Base-by-base conservation (phyloP, 1,284 basidiomycete genomes). In the Austropuccinia psidii region DNA sequence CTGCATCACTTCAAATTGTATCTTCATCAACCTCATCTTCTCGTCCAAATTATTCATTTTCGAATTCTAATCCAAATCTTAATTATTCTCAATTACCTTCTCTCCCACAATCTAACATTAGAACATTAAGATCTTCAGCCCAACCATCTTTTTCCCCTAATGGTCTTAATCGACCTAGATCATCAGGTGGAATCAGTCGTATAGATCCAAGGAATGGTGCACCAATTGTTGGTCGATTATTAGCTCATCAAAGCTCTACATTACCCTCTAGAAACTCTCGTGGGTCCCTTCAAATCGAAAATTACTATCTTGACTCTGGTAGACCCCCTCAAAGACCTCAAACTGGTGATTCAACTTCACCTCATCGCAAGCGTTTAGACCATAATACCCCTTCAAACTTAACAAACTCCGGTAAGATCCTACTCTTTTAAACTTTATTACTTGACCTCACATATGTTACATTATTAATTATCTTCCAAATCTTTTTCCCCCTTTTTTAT, bases 261-360 rank as follows among this genome's bases (percentile, higher is more conserved):
- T 41, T 54, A n/a, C 41, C 50, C 7, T 21, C 58, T 2, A 24
- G 43, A 11, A 72, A 61, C 21, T 58, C 57, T 24, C 35, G 52
- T 2, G 62, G 45, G 15, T 62, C 72, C 15, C 54, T 58, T 5
- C 43, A 62, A 33, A 74, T 43, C 43, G 62, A 74, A 31, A 57
- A 58, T 50, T 27, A 62, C 17, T 58, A 65, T 57, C 47, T 66
- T 27, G 72, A 74, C 33, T 33, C 49, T 19, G 60, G 27, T 13
- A 54, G 70, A 27, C 50, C 50, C 13, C 70, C 58, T 17, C 70
- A 60, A 4, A 11, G 70, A 29, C 60, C 70, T 6, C 60, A 52
- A 15, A 67, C 65, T 15, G 65, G 65, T 41, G 65, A 67, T 52
- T 49, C 49, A 15, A 31, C 65, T 8, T 67, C 65, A 15, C 37